phyloP scores from a whole-genome alignment of 2,329 filamentous ascomycete genomes.

The Scytalidium sp. region DNA sequence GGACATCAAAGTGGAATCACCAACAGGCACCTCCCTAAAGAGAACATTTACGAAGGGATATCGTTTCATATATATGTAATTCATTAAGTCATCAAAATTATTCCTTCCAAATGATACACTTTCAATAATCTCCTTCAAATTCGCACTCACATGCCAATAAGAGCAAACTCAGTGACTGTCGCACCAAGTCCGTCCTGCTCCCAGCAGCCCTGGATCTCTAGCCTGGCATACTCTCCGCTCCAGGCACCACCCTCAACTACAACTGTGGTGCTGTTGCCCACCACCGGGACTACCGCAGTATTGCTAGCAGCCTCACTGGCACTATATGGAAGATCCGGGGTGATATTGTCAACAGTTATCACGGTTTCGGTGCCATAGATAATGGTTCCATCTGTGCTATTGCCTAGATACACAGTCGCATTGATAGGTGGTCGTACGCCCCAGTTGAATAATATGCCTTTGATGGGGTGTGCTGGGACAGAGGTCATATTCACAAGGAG shows the following conservation, averaged over 20 bases:
- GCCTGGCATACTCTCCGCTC: conserved; percentile 27
- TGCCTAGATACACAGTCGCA: conserved; percentile 51
- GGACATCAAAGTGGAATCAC: conserved; percentile 3
- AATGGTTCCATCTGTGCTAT: conserved; percentile 28
- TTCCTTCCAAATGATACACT: neutral
- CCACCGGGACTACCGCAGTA: conserved; percentile 20
- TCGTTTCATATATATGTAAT: neutral
- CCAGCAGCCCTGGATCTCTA: conserved; percentile 46
- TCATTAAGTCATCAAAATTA: neutral
- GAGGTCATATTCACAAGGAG: conserved; percentile 51
- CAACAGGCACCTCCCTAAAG: conserved; percentile 4
- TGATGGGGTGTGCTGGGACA: conserved; percentile 36
- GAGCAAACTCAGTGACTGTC: conserved; percentile 51
- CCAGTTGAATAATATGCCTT: conserved; percentile 58
- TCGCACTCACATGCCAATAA: conserved; percentile 20
- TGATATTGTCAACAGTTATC: conserved; percentile 17
- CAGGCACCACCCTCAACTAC: conserved; percentile 22
- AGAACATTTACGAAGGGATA: conserved; percentile 1
- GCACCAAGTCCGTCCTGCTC: conserved; percentile 38
- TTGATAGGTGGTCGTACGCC: conserved; percentile 50
- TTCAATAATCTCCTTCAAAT: neutral
- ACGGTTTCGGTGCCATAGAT: conserved; percentile 11
- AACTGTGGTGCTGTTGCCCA: conserved; percentile 25
- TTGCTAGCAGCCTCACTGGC: conserved; percentile 3
- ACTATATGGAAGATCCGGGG: conserved; percentile 23